Evolutionary conservation across 2,329 filamentous ascomycete species (phyloP), one percentile per base, ranked within the genome.

Genomic region (Fusarium clavum): DNA sequence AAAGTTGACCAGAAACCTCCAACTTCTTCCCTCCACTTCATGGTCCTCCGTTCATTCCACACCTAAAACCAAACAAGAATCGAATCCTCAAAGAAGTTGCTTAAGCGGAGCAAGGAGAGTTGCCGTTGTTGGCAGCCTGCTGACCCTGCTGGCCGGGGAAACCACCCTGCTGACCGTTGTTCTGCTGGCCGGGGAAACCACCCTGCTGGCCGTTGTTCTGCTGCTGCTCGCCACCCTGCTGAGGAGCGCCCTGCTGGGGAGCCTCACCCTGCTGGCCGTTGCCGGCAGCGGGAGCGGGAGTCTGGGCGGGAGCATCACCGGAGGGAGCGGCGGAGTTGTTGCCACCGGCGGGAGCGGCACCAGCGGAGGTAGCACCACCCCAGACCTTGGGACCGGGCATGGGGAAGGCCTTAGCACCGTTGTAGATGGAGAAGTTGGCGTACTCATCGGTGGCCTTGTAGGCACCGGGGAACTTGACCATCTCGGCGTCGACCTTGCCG

Each of bases 371-470:
- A 11, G n/a, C 3, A 13, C 61, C 61, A 18, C 10, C 1, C 61
- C 61, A 64, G 29, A 64, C 58, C 58, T 64, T 63, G 18, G 61
- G 61, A 6, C 61, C 61, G 43, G 61, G 61, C 48, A 64, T 57
- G 48, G 61, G 61, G 61, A 64, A 64, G 4, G 3, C 43, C 58
- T 64, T 64, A 16, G 58, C 61, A 38, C 61, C 61, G 34, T 12
- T 14, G 58, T 64, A 64, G 48, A 64, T 64, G 61, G 61, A 64
- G 61, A 64, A 64, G 61, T 64, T 64, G 43, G 58, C 61, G 34
- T 64, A 64, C 3, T 29, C 47, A 7, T 64, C 61, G 13, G 61
- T 64, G 4, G 8, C 43, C 61, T 64, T 64, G 61, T 64, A 64
- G 48, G 61, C 61, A 48, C 61, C 61, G 48, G 61, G 61, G 43